Evolutionary conservation across 1,284 basidiomycete species (phyloP), one percentile per base, ranked within the genome.

Genomic region (Rhodotorula sp.): DNA sequence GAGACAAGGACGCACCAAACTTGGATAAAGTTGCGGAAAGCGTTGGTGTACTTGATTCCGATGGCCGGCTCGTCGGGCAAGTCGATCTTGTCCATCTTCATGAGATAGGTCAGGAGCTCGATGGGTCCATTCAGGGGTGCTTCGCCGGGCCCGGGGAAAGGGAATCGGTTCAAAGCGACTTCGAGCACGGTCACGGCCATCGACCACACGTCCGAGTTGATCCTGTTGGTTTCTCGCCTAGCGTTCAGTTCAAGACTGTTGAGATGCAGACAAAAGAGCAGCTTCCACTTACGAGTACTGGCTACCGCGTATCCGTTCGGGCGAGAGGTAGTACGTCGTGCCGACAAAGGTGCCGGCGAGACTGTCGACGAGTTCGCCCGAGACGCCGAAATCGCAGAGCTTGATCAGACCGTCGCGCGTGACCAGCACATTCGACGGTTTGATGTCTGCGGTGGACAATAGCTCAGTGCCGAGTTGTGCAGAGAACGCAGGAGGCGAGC

Each of bases 151-250:
- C n/a, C 72, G 2, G 95, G 92, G 84, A 97, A 98, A 1, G 97
- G 97, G 85, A 96, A 97, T 23, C 91, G 89, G 79, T 97, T 95
- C 81, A 93, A 89, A 1, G 95, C 91, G 31, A 99, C 87, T 82
- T 99, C 96, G 73, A 98, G 86, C 39, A 99, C 86, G 0, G 95
- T 91, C 56, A 99, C 87, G 31, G 95, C 96, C 46, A 93, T 90
- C 2, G 95, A 97, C 95, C 95, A 99, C n/a, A 99, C 94, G 80
- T 99, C 95, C 31, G 94, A 92, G 65, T 91, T 89, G 80, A 97
- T 97, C 43, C 72, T 76, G 62, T 29, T 5, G 51, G 18, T 26
- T 14, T 7, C 21, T 5, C 39, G 39, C 39, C 10, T 12, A 14
- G 39, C 12, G 10, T 12, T 43, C 39, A 43, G 39, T 43, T 43